A percentile compares a stretch with the other conserved stretches of the same genome.
Conservation (phyloP, 2,329 filamentous ascomycete genomes). For the Botrytis medusae region DNA sequence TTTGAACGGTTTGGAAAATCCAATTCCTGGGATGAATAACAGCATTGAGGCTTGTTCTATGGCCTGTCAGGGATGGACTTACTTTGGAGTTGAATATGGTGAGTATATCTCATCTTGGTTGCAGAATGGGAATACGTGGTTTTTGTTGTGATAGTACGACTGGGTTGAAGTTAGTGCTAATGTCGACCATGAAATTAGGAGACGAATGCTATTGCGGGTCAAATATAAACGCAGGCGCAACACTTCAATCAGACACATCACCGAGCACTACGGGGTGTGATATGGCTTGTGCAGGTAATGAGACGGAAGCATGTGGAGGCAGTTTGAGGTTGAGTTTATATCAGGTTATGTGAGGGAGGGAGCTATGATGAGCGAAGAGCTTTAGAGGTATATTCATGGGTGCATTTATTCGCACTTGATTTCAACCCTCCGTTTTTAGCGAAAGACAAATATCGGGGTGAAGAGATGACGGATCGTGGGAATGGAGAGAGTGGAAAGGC, state of each 20-base stretch:
- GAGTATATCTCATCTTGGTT: background rate
- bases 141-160: background rate
- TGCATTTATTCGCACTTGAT: background rate
- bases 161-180: background rate
- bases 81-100: constrained; percentile 44
- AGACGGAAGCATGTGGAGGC: constrained; percentile 1
- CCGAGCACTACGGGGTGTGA: background rate
- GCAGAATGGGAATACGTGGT: rapidly evolving
- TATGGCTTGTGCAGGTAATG: background rate
- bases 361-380: background rate
- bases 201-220: constrained; percentile 5
- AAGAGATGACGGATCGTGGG: background rate
- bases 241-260: background rate
- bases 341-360: background rate
- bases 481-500: background rate
- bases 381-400: background rate
- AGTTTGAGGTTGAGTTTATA: constrained; percentile 11
- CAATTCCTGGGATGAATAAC: constrained; percentile 29
- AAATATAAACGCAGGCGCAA: background rate
- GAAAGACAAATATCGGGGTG: no score
- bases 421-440: background rate
- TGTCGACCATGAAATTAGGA: background rate
- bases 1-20: constrained; percentile 18
- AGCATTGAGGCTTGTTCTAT: constrained; percentile 34
- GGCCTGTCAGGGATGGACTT: constrained; percentile 38